Percentiles rank a stretch among this genome's conserved stretches.
Evolutionary conservation across 2,329 filamentous ascomycete species (phyloP).

Genomic region (Fusarium decemcellulare): DNA sequence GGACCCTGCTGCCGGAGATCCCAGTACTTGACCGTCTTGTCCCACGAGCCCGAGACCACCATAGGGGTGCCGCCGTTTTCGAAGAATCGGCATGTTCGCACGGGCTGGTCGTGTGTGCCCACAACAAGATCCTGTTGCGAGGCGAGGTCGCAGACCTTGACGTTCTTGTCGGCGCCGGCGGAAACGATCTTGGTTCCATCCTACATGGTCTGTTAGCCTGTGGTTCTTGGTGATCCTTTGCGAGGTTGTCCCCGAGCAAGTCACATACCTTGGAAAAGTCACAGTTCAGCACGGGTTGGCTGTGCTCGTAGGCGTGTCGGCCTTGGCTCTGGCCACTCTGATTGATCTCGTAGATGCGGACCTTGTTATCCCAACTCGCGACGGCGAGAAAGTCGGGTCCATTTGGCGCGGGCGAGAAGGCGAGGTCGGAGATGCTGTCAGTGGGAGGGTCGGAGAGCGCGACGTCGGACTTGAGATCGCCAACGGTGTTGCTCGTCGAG

Average conservation of each 20-base stretch:
- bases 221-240: not conserved
- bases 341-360: constrained; percentile 95
- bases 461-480: constrained; percentile 92
- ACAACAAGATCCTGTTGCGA: constrained; percentile 79
- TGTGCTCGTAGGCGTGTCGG: constrained; percentile 88
- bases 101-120: constrained; percentile 86
- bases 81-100: constrained; percentile 84
- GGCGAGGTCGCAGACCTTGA: constrained; percentile 87
- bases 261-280: constrained; percentile 87
- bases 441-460: constrained; percentile 83
- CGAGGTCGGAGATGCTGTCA: constrained; percentile 90
- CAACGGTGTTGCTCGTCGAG: constrained; percentile 79
- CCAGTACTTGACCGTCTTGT: constrained; percentile 94
- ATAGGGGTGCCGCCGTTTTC: constrained; percentile 81
- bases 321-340: constrained; percentile 83
- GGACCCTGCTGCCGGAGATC: constrained; percentile 79
- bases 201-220: constrained; percentile 60
- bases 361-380: constrained; percentile 97
- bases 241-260: not conserved
- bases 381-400: constrained; percentile 85
- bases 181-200: constrained; percentile 92
- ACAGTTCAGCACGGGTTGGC: constrained; percentile 85
- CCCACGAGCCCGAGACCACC: constrained; percentile 93
- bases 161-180: constrained; percentile 90
- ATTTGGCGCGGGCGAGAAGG: constrained; percentile 78